Evolutionary conservation across 2,329 filamentous ascomycete genomes (phyloP), one percentile per base, ranked within the genome.

Genomic region (Xenosphaeropsis pyriputrescens): DNA sequence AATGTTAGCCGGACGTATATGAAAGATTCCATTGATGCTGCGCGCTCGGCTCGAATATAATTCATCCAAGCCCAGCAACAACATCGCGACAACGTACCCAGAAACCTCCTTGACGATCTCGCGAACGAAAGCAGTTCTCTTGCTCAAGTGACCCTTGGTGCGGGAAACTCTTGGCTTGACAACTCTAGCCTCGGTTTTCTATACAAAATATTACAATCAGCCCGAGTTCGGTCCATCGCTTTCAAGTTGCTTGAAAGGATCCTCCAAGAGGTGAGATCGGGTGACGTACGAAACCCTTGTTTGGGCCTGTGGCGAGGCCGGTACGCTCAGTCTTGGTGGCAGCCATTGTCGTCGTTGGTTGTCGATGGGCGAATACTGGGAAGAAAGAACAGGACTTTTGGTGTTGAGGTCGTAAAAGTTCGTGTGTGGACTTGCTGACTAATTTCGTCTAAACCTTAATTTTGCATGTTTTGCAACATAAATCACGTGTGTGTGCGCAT

Each of bases 51-150:
- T 26, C 12, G 22, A 9, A 26, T 11, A 14, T 3, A 32, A 3
- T 32, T 17, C 12, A 7, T 32, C 5, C 30, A 15, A 15, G 14
- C 13, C 30, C n/a, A 14, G 30, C 6, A 15, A 32, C 30, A 12
- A 2, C 8, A 3, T 19, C 37, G 41, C 30, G 42, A 15, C 32
- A 47, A 73, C 79, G 59, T 77, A 86, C 82, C 83, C 91, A 66
- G 88, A 79, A 65, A 96, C 91, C 74, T 98, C 91, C 76, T 93
- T 93, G 65, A 94, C 85, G 62, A 98, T 81, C 61, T 95, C 88
- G 57, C 91, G 78, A 55, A 96, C 89, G 70, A 98, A 96, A 57
- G 83, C 79, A 56, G 91, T 96, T 60, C 88, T 80, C 80, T 93
- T 94, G 72, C 84, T 93, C 60, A 93, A 72, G 69, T 91, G 84